Evolutionary conservation across 2,329 filamentous ascomycete species (phyloP).

Genomic region (Helotiales sp.): DNA sequence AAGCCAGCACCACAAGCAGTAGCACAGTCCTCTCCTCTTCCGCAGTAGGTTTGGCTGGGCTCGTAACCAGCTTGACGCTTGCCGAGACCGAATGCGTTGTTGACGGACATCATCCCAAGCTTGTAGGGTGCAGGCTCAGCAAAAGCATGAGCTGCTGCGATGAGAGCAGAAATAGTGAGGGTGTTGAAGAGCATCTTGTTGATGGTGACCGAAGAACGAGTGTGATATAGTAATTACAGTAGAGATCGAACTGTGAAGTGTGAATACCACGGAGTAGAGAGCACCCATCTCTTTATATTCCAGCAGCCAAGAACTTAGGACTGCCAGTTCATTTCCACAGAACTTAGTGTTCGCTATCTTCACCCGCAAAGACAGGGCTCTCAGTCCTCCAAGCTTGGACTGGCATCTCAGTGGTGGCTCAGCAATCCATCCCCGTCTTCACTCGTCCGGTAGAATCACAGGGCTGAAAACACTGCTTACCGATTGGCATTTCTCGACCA

Average conservation of each 20-base stretch:
- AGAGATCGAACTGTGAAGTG: background rate
- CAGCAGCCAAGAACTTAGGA: background rate
- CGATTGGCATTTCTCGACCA: background rate
- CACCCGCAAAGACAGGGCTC: background rate
- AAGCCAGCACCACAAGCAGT: slow-evolving; percentile 55
- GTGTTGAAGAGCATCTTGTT: slow-evolving; percentile 35
- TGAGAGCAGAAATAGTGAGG: slow-evolving; percentile 27
- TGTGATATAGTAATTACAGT: slow-evolving; percentile 4
- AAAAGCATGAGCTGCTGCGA: slow-evolving; percentile 34
- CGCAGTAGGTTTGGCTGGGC: slow-evolving; percentile 50
- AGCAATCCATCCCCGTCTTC: slow-evolving; percentile 3
- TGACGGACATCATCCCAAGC: slow-evolving; percentile 40
- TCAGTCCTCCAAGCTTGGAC: background rate
- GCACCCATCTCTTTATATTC: background rate
- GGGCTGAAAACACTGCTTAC: background rate
- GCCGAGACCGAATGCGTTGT: slow-evolving; percentile 42
- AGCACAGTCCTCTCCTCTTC: slow-evolving; percentile 50
- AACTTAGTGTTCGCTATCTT: background rate
- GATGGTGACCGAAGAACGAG: slow-evolving; percentile 9
- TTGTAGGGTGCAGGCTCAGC: slow-evolving; percentile 38
- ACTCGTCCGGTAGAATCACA: background rate
- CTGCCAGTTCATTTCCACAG: background rate
- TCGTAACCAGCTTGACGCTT: slow-evolving; percentile 50
- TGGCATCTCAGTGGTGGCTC: background rate
- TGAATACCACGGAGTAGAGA: background rate